Conservation (phyloP, 2,329 filamentous ascomycete species). For the Shiraia bambusicola region DNA sequence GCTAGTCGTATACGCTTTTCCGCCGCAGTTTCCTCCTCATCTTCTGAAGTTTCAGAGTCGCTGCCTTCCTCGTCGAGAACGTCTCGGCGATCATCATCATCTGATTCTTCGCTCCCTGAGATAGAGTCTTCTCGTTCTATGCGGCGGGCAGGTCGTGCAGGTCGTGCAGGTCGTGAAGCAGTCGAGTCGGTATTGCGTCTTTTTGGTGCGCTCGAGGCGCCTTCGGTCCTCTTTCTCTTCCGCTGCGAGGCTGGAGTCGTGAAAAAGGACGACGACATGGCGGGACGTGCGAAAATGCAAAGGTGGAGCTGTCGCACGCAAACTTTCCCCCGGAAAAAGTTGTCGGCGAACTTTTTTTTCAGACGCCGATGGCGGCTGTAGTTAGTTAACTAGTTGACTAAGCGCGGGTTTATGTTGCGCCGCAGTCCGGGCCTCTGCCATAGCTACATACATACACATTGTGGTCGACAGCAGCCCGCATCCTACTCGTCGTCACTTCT, state of each 20-base stretch:
- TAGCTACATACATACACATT: slow-evolving; percentile 21
- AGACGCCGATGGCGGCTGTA: slow-evolving; percentile 21
- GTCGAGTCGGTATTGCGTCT: slow-evolving; percentile 57
- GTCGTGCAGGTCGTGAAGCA: slow-evolving; percentile 47
- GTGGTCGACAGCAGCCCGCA: slow-evolving; percentile 21
- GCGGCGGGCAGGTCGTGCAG: slow-evolving; percentile 47
- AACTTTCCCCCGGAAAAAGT: slow-evolving; percentile 18
- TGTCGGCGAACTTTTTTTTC: slow-evolving; percentile 37
- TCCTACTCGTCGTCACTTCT: slow-evolving; percentile 6
- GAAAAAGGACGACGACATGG: slow-evolving; percentile 87
- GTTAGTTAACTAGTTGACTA: too few relatives aligned
- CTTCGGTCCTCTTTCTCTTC: slow-evolving; percentile 75
- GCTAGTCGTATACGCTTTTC: slow-evolving; percentile 84
- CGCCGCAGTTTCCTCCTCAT: slow-evolving; percentile 82
- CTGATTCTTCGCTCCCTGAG: slow-evolving; percentile 75
- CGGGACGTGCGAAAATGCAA: slow-evolving; percentile 5
- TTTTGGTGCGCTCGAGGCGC: slow-evolving; percentile 57
- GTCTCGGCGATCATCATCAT: slow-evolving; percentile 59
- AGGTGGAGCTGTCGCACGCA: slow-evolving; percentile 9
- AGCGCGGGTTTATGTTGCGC: slow-evolving; percentile 17
- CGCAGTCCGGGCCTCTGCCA: slow-evolving; percentile 17
- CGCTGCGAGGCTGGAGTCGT: slow-evolving; percentile 82
- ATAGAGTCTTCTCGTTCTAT: slow-evolving; percentile 73
- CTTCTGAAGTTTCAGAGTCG: slow-evolving; percentile 62
- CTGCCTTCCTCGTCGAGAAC: slow-evolving; percentile 42